phyloP scores from a whole-genome alignment of 768 basidiomycete species.

The Podaxis mareebaensis region DNA sequence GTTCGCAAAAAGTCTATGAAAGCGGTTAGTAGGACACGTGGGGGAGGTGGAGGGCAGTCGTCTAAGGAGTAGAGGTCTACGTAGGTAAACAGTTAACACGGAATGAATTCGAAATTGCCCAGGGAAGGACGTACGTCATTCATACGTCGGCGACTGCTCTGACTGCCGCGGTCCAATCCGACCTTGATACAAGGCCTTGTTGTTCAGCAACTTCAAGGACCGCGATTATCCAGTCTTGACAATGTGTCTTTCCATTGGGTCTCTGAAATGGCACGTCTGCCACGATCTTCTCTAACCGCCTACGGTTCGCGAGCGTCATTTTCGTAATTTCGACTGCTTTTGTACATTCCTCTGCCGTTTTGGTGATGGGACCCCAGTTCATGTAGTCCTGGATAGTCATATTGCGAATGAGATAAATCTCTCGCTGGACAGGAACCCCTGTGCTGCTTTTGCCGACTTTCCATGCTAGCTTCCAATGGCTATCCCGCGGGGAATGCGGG shows the following conservation, averaged over 20 bases:
- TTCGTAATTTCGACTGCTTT: slow-evolving; percentile 15
- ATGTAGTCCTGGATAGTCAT: slow-evolving; percentile 12
- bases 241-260: slow-evolving; percentile 12
- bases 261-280: slow-evolving; percentile 4
- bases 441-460: slow-evolving; percentile 15
- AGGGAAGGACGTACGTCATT: slow-evolving; percentile 4
- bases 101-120: background rate
- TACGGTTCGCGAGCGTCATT: slow-evolving; percentile 13
- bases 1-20: background rate
- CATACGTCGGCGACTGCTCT: slow-evolving; percentile 10
- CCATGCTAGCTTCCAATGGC: slow-evolving; percentile 16
- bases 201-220: slow-evolving; percentile 16
- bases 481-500: slow-evolving; percentile 12
- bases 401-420: slow-evolving; percentile 13
- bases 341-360: slow-evolving; percentile 13
- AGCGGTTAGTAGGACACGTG: too few relatives aligned
- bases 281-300: slow-evolving; percentile 14
- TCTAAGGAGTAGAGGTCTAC: background rate
- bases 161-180: slow-evolving; percentile 11
- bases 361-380: slow-evolving; percentile 15
- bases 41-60: background rate
- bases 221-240: slow-evolving; percentile 14
- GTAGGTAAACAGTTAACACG: background rate
- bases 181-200: slow-evolving; percentile 10
- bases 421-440: slow-evolving; percentile 12